Base-by-base conservation (phyloP, 139 green algal species). In the Nannochloris sp. region DNA sequence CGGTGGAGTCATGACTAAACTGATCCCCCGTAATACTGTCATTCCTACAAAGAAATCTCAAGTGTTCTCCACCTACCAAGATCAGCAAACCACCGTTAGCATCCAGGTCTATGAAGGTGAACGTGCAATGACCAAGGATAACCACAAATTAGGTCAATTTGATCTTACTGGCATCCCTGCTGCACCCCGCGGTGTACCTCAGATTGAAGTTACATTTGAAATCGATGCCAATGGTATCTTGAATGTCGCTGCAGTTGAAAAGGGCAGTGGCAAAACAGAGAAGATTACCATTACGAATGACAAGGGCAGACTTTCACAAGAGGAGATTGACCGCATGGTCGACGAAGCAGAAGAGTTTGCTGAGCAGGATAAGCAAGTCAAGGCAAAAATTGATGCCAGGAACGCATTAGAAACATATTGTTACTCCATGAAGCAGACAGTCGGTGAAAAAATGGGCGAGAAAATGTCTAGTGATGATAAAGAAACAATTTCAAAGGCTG, bases 1-100 rank as follows among this genome's bases (percentile, higher is more conserved):
- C 4, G 88, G 88, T 37, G 92, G 90, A 46, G 87, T 95, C 29
- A 96, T 96, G 90, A 96, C 90, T 56, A 92, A 92, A 78, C 73
- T 97, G 30, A 97, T 97, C 75, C 74, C 80, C 25, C 79, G 92
- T 65, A 96, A 97, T 84, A 91, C 83, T 37, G 81, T 84, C 24
- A 89, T 95, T 39, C 95, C 95, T 60, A 98, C 94, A 68, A 98
- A 98, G 85, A 99, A 99, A 85, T 86, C 71, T 29, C 92, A 98
- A 87, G 88, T 83, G 29, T 99, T 99, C 88, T 95, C 93, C 69
- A 99, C 95, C 12, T 97, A 97, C 85, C 83, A 96, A 79, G 94
- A 99, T 77, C 78, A 98, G 60, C 94, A 99, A 79, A 83, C 78
- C 38, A 93, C 83, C 14, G 89, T 95, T 57, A 86, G 81, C 31